Percentiles rank a stretch among this genome's conserved stretches.
Evolutionary conservation across 2,329 filamentous ascomycete species (phyloP).

Genomic region (Tolypocladium guangdongense): DNA sequence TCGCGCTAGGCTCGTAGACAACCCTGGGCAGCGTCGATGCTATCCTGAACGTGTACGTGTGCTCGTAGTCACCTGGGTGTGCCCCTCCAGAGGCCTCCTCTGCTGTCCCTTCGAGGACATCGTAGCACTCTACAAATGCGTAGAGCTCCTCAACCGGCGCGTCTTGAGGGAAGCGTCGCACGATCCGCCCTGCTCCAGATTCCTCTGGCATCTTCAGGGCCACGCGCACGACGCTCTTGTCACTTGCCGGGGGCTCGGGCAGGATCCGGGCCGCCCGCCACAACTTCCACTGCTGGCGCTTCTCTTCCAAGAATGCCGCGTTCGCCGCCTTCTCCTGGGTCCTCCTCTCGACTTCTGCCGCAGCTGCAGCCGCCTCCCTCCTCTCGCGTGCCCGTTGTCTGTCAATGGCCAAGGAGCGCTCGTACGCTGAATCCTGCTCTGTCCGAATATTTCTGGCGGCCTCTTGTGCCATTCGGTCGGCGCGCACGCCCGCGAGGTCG

Average conservation of each 20-base stretch:
- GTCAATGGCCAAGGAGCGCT: slow-evolving; percentile 80
- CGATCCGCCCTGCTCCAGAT: slow-evolving; percentile 58
- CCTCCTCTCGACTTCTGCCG: slow-evolving; percentile 54
- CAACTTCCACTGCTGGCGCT: slow-evolving; percentile 57
- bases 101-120: slow-evolving; percentile 49
- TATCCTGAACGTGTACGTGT: slow-evolving; percentile 76
- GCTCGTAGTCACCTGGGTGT: slow-evolving; percentile 44
- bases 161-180: slow-evolving; percentile 61
- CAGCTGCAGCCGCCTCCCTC: slow-evolving; percentile 63
- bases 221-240: slow-evolving; percentile 62
- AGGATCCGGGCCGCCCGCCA: slow-evolving; percentile 65
- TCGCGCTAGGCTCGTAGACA: slow-evolving; percentile 60
- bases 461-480: slow-evolving; percentile 68
- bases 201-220: slow-evolving; percentile 52
- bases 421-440: slow-evolving; percentile 88
- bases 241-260: slow-evolving; percentile 52
- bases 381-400: slow-evolving; percentile 69
- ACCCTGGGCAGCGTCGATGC: slow-evolving; percentile 77
- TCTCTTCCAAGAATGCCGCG: slow-evolving; percentile 35
- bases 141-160: slow-evolving; percentile 80
- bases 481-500: slow-evolving; percentile 63
- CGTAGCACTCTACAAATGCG: slow-evolving; percentile 89
- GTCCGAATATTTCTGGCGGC: slow-evolving; percentile 70
- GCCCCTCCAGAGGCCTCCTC: slow-evolving; percentile 21
- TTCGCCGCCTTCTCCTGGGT: slow-evolving; percentile 51